Conservation (phyloP, 129 eudicot species). For the Daucus carota region DH1_v3.0 NC_030388.2:28726501-28727000, state of each 20-base stretch:
- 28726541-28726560: neutral
- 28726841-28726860: conserved; percentile 65
- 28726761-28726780: neutral
- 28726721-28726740: neutral
- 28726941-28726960: neutral
- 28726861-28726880: conserved; percentile 37
- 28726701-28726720: neutral
- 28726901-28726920: conserved; percentile 14
- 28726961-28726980: neutral
- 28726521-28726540: neutral
- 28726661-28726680: neutral
- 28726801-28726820: conserved; percentile 71
- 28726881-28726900: conserved; percentile 57
- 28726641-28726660: neutral
- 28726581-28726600: neutral
- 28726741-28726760: neutral
- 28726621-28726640: neutral
- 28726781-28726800: conserved; percentile 32
- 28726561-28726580: neutral
- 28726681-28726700: neutral
- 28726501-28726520: neutral
- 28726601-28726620: neutral
- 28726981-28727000: neutral
- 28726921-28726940: neutral
- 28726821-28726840: conserved; percentile 67